Conservation (phyloP, 148 eudicot species). For the Nepenthes gracilis region DNA sequence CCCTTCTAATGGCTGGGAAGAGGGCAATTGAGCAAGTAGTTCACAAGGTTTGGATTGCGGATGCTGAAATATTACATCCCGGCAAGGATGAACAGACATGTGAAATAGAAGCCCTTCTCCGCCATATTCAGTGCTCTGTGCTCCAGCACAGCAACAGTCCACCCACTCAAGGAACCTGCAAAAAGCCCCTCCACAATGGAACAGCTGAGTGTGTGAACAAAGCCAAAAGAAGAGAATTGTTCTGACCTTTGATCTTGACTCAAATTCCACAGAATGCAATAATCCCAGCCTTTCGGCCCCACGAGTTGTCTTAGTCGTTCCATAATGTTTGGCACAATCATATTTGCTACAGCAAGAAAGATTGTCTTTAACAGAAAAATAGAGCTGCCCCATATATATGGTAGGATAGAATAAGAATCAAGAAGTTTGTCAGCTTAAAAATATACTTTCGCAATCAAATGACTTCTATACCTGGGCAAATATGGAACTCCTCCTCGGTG, state of each 20-base stretch:
- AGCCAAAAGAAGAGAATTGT: background rate
- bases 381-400: too few relatives aligned
- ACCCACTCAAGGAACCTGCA: conserved; percentile 65
- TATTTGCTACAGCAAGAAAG: conserved; percentile 19
- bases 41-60: conserved; percentile 51
- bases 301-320: conserved; percentile 60
- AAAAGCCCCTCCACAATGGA: background rate
- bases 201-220: background rate
- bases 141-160: conserved; percentile 75
- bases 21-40: conserved; percentile 11
- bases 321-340: conserved; percentile 32
- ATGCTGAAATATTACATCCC: conserved; percentile 55
- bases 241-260: conserved; percentile 76
- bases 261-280: conserved; percentile 70
- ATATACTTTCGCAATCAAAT: background rate
- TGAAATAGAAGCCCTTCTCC: conserved; percentile 25
- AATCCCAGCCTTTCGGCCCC: conserved; percentile 70
- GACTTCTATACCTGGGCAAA: background rate
- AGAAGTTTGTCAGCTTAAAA: background rate
- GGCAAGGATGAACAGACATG: conserved; percentile 31
- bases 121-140: conserved; percentile 13
- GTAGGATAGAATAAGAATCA: background rate
- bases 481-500: background rate
- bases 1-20: background rate
- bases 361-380: background rate